Conservation (phyloP, 1,284 basidiomycete genomes). For the Ceratobasidium sp. region DNA sequence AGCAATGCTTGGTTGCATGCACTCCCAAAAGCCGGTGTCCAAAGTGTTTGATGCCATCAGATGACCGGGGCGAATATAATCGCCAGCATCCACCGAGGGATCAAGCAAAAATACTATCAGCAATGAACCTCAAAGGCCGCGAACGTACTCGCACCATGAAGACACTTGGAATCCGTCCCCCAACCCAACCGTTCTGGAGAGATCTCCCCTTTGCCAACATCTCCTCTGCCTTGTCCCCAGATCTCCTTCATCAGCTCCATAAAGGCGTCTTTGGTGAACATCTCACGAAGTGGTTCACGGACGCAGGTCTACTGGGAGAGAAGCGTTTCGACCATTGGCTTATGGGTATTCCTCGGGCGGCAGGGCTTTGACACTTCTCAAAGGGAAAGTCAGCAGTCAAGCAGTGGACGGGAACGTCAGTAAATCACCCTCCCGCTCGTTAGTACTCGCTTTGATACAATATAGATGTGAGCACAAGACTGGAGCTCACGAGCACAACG, state of each 20-base stretch:
- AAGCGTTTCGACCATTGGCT: conserved; percentile 52
- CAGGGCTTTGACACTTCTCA: neutral
- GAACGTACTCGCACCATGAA: too few relatives aligned
- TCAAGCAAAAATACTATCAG: neutral
- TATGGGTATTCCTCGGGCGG: conserved; percentile 34
- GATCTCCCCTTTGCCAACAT: conserved; percentile 40
- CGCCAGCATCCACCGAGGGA: too few relatives aligned
- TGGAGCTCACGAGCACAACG: too few relatives aligned
- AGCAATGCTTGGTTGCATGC: neutral
- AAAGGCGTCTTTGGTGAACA: conserved; percentile 57
- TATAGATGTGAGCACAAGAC: too few relatives aligned
- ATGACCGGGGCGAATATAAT: too few relatives aligned
- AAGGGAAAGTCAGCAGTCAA: neutral
- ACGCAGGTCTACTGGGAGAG: conserved; percentile 22
- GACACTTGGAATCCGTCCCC: too few relatives aligned
- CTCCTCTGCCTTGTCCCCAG: conserved; percentile 41
- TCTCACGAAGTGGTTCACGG: conserved; percentile 53
- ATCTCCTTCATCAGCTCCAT: too few relatives aligned
- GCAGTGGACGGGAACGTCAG: conserved; percentile 45
- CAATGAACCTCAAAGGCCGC: neutral
- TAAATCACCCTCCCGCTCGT: too few relatives aligned
- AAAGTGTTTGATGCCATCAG: too few relatives aligned
- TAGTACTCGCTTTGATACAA: too few relatives aligned
- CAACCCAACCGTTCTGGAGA: conserved; percentile 27
- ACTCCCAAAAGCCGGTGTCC: neutral